Base-by-base conservation (phyloP, 225 moss, liverwort and hornwort genomes). In the Bryum argenteum region DNA sequence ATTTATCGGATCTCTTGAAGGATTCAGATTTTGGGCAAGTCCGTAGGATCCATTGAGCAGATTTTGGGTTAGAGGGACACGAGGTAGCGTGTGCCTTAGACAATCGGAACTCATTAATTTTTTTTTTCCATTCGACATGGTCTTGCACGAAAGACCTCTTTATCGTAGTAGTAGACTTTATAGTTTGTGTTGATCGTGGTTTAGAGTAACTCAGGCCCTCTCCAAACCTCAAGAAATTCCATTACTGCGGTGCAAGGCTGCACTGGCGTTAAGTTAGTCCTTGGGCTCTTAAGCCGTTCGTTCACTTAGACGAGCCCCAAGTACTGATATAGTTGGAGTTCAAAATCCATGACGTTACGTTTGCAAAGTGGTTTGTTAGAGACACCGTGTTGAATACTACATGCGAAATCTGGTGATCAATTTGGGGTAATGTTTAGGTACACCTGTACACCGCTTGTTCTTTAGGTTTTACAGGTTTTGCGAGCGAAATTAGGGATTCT, bases 211-310 rank as follows among this genome's bases (percentile, higher is more conserved):
- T 65, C 40, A 23, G 40, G 10, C 16, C 53, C 53, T 43, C 53
- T 10, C n/a, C 14, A 7, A 51, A 51, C 33, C 54, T 47, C 23
- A 67, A 51, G 54, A 67, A 24, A 50, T 41, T n/a, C 8, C 17
- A 58, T 58, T 53, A 58, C 58, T 21, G 5, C 7, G 44, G 70
- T 21, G 19, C 50, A 65, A n/a, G n/a, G n/a, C n/a, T n/a, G n/a
- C n/a, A n/a, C n/a, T n/a, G 41, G 28, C 43, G 8, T 43, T 66
- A 28, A 52, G 48, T 39, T 73, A 14, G 37, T 23, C 26, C 57
- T 14, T 44, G 11, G 50, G 28, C 5, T 8, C 54, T 63, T 76
- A 67, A 66, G 75, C n/a, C n/a, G 39, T 71, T 80, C 66, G 45
- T 47, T 20, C 40, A 15, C 39, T 65, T 11, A 53, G 37, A 45